Evolutionary conservation across 2,329 filamentous ascomycete genomes (phyloP).

Genomic region (Leptodontidium sp.): DNA sequence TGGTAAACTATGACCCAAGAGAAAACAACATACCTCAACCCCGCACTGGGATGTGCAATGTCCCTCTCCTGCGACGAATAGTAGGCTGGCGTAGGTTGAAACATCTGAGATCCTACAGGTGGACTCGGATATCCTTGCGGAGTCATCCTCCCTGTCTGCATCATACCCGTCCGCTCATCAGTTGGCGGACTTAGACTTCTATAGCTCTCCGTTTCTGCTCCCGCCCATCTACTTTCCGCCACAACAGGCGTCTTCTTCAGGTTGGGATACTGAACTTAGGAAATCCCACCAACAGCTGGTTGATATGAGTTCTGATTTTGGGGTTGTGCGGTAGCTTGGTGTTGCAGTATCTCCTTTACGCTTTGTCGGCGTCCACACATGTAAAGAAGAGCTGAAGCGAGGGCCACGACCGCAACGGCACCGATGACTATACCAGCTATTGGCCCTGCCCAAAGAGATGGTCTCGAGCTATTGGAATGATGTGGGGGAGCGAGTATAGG

Average conservation of each 20-base stretch:
- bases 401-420: slow-evolving; percentile 49
- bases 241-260: slow-evolving; percentile 32
- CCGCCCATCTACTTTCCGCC: slow-evolving; percentile 14
- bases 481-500: neutral
- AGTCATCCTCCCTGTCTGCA: slow-evolving; percentile 28
- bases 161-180: slow-evolving; percentile 35
- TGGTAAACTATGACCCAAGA: neutral
- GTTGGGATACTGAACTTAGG: slow-evolving; percentile 39
- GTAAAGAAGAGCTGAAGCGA: slow-evolving; percentile 57
- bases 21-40: slow-evolving; percentile 28
- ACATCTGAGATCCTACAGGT: slow-evolving; percentile 21
- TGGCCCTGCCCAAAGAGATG: slow-evolving; percentile 1
- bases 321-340: slow-evolving; percentile 20
- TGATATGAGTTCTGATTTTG: slow-evolving; percentile 37
- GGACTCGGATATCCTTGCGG: slow-evolving; percentile 18
- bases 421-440: slow-evolving; percentile 69
- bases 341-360: slow-evolving; percentile 29
- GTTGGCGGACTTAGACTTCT: slow-evolving; percentile 34
- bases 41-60: slow-evolving; percentile 11
- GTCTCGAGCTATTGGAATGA: slow-evolving; percentile 15
- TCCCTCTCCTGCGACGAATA: slow-evolving; percentile 33
- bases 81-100: slow-evolving; percentile 29
- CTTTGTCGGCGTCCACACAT: slow-evolving; percentile 50
- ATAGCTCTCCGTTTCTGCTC: slow-evolving; percentile 29
- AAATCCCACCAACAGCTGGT: slow-evolving; percentile 30